Conservation (phyloP, 2,329 filamentous ascomycete species). For the Shiraia sp. region DNA sequence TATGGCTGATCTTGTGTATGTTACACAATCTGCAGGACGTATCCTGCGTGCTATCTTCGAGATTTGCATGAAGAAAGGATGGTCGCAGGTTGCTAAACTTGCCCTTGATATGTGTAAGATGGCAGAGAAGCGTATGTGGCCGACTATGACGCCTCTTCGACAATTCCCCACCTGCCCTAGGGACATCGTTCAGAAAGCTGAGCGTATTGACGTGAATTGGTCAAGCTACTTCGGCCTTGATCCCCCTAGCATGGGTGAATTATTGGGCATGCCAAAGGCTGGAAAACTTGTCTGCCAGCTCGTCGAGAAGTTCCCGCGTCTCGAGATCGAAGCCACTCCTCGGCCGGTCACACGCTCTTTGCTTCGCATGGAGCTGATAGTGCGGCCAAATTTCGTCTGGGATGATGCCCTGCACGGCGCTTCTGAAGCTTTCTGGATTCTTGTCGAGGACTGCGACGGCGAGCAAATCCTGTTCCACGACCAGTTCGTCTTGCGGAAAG, state of each 20-base stretch:
- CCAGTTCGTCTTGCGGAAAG: slow-evolving; percentile 86
- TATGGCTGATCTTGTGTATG: slow-evolving; percentile 98
- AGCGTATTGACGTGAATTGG: slow-evolving; percentile 94
- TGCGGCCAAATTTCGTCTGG: slow-evolving; percentile 95
- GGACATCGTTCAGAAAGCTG: slow-evolving; percentile 88
- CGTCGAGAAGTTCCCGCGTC: slow-evolving; percentile 87
- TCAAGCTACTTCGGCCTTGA: slow-evolving; percentile 93
- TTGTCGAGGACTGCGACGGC: slow-evolving; percentile 96
- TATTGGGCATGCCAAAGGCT: slow-evolving; percentile 86
- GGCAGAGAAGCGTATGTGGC: slow-evolving; percentile 99
- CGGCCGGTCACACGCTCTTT: slow-evolving; percentile 94
- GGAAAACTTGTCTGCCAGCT: slow-evolving; percentile 83
- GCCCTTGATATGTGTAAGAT: slow-evolving; percentile 96
- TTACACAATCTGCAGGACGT: slow-evolving; percentile 95
- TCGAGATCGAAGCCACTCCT: slow-evolving; percentile 91
- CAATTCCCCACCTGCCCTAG: slow-evolving; percentile 80
- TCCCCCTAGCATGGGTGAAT: slow-evolving; percentile 92
- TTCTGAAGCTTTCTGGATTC: slow-evolving; percentile 93
- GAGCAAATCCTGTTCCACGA: slow-evolving; percentile 96
- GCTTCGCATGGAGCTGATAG: slow-evolving; percentile 85
- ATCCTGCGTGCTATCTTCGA: slow-evolving; percentile 95
- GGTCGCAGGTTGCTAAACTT: slow-evolving; percentile 89
- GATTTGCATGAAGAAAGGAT: slow-evolving; percentile 95
- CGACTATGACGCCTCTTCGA: slow-evolving; percentile 92
- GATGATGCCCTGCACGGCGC: slow-evolving; percentile 85